Conservation (phyloP, 768 basidiomycete species). For the Hygrophoropsis aurantiaca region DNA sequence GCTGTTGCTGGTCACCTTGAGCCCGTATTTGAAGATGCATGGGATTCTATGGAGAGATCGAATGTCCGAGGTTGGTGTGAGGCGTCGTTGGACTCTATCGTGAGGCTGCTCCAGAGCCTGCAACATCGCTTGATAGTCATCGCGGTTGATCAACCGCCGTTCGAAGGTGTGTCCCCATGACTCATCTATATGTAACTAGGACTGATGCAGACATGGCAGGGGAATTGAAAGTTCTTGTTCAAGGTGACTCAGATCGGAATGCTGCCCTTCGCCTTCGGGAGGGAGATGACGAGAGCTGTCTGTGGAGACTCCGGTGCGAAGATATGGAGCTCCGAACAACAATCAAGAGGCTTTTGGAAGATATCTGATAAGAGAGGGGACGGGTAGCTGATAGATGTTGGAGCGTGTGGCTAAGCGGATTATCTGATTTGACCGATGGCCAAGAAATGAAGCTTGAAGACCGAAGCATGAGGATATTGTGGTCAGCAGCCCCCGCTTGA, state of each 20-base stretch:
- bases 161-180: constrained; percentile 46
- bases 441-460: background rate
- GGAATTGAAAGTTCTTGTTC: constrained; percentile 62
- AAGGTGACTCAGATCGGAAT: constrained; percentile 17
- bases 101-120: constrained; percentile 53
- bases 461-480: background rate
- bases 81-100: constrained; percentile 49
- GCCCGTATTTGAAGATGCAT: constrained; percentile 53
- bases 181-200: background rate
- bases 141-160: constrained; percentile 54
- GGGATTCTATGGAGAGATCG: constrained; percentile 50
- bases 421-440: constrained; percentile 1
- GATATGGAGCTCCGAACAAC: constrained; percentile 41
- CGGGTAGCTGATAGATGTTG: background rate
- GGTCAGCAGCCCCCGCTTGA: background rate
- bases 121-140: constrained; percentile 48
- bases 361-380: constrained; percentile 3
- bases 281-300: constrained; percentile 66
- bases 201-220: constrained; percentile 37
- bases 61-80: constrained; percentile 72
- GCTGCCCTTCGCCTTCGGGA: constrained; percentile 58
- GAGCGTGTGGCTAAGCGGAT: background rate
- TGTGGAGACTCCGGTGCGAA: constrained; percentile 67
- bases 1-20: constrained; percentile 5
- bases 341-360: constrained; percentile 45